These are phyloP conservation scores for Exophiala mesophila DNA, from an alignment of 2,329 filamentous ascomycete genomes.

Conservation along the genomic window DNA sequence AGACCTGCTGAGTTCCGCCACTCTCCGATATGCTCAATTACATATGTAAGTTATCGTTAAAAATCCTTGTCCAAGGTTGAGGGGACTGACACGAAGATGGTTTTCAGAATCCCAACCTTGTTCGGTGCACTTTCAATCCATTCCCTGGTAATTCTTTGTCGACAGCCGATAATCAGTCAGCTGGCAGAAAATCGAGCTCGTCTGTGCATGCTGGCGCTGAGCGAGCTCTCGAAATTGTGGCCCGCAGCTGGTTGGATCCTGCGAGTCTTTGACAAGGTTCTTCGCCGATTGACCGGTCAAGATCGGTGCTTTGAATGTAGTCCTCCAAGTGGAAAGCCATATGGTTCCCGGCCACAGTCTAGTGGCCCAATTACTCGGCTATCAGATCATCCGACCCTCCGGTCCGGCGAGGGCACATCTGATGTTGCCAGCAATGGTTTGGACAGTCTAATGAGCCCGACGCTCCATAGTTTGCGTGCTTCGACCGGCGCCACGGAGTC, in stretches of 20 bases:
- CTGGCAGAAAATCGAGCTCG: slow-evolving; percentile 28
- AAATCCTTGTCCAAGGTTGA: background rate
- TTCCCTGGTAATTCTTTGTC: slow-evolving; percentile 21
- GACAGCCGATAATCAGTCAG: slow-evolving; percentile 14
- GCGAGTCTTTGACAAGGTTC: slow-evolving; percentile 5
- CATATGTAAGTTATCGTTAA: slow-evolving; percentile 5
- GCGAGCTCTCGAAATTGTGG: slow-evolving; percentile 24
- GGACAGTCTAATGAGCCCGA: slow-evolving; percentile 4
- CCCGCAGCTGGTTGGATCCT: slow-evolving; percentile 20
- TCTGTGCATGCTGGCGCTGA: slow-evolving; percentile 27
- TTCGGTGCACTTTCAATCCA: slow-evolving; percentile 15
- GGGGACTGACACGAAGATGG: background rate
- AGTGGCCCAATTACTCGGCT: slow-evolving; percentile 1
- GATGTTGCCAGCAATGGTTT: slow-evolving; percentile 3
- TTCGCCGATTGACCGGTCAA: slow-evolving; percentile 5
- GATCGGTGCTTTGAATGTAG: slow-evolving; percentile 2
- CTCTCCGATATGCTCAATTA: slow-evolving; percentile 5
- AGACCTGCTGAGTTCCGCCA: slow-evolving; percentile 23
- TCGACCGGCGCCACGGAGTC: background rate
- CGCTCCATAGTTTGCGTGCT: slow-evolving; percentile 3
- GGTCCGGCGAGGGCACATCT: slow-evolving; percentile 5
- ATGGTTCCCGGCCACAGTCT: slow-evolving; percentile 1
- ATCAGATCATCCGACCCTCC: slow-evolving; percentile 2
- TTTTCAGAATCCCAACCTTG: slow-evolving; percentile 17
- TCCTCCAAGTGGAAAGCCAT: slow-evolving; percentile 3